Evolutionary conservation across 2,329 filamentous ascomycete species (phyloP), one percentile per base, ranked within the genome.

Genomic region (Escovopsis sp.): DNA sequence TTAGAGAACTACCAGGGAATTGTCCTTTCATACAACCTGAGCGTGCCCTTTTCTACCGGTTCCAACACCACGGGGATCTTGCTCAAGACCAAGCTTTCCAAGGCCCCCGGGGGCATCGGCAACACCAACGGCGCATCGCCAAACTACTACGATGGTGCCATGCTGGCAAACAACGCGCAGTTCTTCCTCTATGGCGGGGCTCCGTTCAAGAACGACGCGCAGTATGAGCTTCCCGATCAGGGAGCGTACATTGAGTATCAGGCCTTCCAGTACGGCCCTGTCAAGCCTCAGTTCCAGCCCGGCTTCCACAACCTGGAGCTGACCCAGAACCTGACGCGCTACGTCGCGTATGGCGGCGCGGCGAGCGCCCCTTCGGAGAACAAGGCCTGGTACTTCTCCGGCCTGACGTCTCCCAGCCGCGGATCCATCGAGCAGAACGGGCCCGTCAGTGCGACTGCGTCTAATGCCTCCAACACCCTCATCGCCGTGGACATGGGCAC

Each of bases 331-430:
- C 54, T 81, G 5, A 82, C 72, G 15, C 66, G 72, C 39, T 83
- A 81, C 50, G 50, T 84, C 16, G 72, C 78, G 0, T 76, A 72
- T 47, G 81, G 81, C 14, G 81, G 71, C 2, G 71, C 68, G 1
- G 76, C 68, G 10, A 82, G 66, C 35, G 76, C 73, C 0, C 79
- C 80, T 0, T 83, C 79, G 0, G 81, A 85, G 56, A 79, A 83
- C 47, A 68, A 76, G 48, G 79, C 77, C 0, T 85, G 76, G 64
- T 84, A 84, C 50, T 82, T 85, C 48, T 74, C 76, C 1, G 81
- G 81, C 0, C 60, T 80, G 56, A 70, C 63, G 12, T 67, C 74
- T 0, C 56, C 64, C 0, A 57, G 58, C 11, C 67, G 61, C 50
- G 75, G 74, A 0, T 58, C 65, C 0, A 69, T 83, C 35, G 66